A percentile compares a stretch with the other conserved stretches of the same genome.
Conservation (phyloP, 768 basidiomycete species). For the Gloeostereum incarnatum region DNA sequence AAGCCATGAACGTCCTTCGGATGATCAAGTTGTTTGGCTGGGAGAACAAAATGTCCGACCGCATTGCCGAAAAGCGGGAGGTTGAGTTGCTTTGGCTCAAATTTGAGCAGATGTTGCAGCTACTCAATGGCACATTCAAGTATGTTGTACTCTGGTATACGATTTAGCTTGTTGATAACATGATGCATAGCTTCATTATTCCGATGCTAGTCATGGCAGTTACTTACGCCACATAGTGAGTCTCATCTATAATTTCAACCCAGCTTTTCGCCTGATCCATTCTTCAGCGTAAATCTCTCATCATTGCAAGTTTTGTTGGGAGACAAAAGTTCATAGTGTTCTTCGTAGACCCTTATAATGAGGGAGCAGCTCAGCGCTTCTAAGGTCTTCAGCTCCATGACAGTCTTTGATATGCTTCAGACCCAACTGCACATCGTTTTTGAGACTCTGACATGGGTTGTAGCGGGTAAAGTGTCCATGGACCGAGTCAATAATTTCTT, state of each 20-base stretch:
- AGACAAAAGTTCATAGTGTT: slow-evolving; percentile 5
- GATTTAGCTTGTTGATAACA: not conserved
- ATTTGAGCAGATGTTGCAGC: slow-evolving; percentile 39
- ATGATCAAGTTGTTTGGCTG: slow-evolving; percentile 71
- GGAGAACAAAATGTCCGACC: slow-evolving; percentile 45
- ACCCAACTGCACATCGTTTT: slow-evolving; percentile 34
- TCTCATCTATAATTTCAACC: too few species aligned
- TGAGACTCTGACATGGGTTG: slow-evolving; percentile 13
- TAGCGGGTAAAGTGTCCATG: slow-evolving; percentile 52
- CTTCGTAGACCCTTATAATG: slow-evolving; percentile 25
- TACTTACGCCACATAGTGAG: slow-evolving; percentile 54
- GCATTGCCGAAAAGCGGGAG: slow-evolving; percentile 47
- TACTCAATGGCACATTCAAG: slow-evolving; percentile 36
- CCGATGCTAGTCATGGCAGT: slow-evolving; percentile 59
- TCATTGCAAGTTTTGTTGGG: not conserved
- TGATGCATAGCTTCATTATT: slow-evolving; percentile 36
- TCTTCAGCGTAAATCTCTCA: slow-evolving; percentile 5
- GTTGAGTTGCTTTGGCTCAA: slow-evolving; percentile 49
- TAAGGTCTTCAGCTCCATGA: slow-evolving; percentile 42
- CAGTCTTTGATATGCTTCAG: slow-evolving; percentile 56
- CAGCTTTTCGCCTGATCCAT: slow-evolving; percentile 4
- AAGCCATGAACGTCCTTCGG: slow-evolving; percentile 47
- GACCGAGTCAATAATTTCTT: slow-evolving; percentile 40
- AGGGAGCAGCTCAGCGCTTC: slow-evolving; percentile 30
- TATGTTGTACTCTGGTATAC: slow-evolving; percentile 16